Evolutionary conservation across 352 stramenopile genomes (phyloP), one percentile per base, ranked within the genome.

Genomic region (Phytophthora pinifolia): DNA sequence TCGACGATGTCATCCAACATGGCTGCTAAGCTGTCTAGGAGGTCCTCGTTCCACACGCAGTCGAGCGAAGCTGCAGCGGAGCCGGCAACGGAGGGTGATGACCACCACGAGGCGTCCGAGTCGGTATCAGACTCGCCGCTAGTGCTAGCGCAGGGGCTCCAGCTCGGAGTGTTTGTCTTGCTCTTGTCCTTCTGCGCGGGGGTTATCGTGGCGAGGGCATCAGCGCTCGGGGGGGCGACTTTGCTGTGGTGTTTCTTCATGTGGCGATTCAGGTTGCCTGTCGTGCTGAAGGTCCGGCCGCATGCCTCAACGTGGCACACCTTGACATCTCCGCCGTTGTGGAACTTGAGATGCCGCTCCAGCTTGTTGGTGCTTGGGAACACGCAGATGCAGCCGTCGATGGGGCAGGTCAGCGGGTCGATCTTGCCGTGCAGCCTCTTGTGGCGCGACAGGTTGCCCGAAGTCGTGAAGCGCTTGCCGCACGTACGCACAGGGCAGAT

Each of bases 401-500:
- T 44, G 20, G 64, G 64, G 25, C 64, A 72, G 29, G 15, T 49
- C 14, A 72, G 35, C 25, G 56, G 70, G 50, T 70, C 67, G 49
- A 67, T 73, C 38, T 66, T 69, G 20, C 64, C 64, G 58, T 80
- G 70, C 32, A 75, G 47, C 6, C 65, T 59, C 38, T 74, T 77
- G 41, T 81, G 74, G 13, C 70, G 74, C 9, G 70, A 74, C 14
- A 81, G 52, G 48, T 81, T 83, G 32, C 74, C 74, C 15, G 68
- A 72, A 25, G 74, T 83, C 46, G 65, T 81, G 53, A 83, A 83
- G 22, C 42, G 62, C 48, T 81, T 83, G 46, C 71, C 58, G 20
- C 70, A 83, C 7, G 61, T 58, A n/a, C 18, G 38, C 30, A 74
- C 62, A 12, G 48, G 54, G 51, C 74, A 84, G 20, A 76, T 58